phyloP scores from a whole-genome alignment of 148 eudicot species.

The Arctostaphylos glauca region DNA sequence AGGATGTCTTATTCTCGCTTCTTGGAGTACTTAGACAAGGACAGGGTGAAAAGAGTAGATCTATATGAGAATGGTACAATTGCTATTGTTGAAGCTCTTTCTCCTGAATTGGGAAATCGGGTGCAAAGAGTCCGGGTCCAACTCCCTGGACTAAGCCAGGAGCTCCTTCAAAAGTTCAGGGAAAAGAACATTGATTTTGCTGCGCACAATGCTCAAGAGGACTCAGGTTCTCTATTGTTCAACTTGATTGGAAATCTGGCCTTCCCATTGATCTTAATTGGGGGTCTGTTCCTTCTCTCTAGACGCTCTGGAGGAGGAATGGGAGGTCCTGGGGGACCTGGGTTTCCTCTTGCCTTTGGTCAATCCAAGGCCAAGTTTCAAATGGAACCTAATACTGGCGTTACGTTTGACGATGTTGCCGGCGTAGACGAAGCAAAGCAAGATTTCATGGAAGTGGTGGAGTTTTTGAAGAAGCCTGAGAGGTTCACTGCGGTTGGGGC shows the following conservation, averaged over 20 bases:
- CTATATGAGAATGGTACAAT: slow-evolving; percentile 95
- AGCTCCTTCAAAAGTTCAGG: slow-evolving; percentile 94
- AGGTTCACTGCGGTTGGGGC: slow-evolving; percentile 98
- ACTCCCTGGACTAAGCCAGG: slow-evolving; percentile 98
- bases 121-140: slow-evolving; percentile 96
- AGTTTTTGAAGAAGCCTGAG: slow-evolving; percentile 95
- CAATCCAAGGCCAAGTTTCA: slow-evolving; percentile 98
- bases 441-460: slow-evolving; percentile 98
- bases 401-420: slow-evolving; percentile 96
- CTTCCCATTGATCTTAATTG: slow-evolving; percentile 82
- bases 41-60: slow-evolving; percentile 85
- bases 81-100: slow-evolving; percentile 93
- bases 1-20: slow-evolving; percentile 98
- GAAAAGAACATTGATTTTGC: slow-evolving; percentile 96
- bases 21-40: slow-evolving; percentile 93
- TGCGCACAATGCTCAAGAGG: slow-evolving; percentile 98
- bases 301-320: slow-evolving; percentile 83
- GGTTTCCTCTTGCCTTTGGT: slow-evolving; percentile 78
- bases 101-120: slow-evolving; percentile 94
- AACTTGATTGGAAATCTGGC: slow-evolving; percentile 93
- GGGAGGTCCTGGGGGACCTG: slow-evolving; percentile 99
- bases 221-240: slow-evolving; percentile 75
- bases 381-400: slow-evolving; percentile 99
- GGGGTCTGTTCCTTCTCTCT: slow-evolving; percentile 94
- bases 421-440: slow-evolving; percentile 99